Base-by-base conservation (phyloP, 2,329 filamentous ascomycete genomes). In the Chrysosporium keratinophilum region DNA sequence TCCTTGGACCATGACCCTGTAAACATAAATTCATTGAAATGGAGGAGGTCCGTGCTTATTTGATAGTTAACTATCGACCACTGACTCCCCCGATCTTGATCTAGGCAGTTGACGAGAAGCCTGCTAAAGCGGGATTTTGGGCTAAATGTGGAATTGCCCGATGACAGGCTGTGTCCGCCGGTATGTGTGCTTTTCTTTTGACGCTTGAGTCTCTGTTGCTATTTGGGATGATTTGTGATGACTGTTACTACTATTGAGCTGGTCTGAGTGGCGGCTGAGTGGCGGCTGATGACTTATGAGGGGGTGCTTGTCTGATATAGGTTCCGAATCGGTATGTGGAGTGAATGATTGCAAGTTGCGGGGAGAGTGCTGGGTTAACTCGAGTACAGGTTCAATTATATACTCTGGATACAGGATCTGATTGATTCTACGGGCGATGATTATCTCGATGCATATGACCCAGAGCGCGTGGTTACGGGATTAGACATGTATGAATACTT, bases 341-440 rank as follows among this genome's bases (percentile, higher is more conserved):
- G 11, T 49, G 23, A 3, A 54, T 20, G 33, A 19, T 10, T 20
- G 17, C 19, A 40, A 31, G n/a, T 28, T 31, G 35, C 39, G 28
- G 41, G 19, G n/a, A 37, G 35, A 15, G 17, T 5, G 39, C 15
- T 17, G n/a, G 41, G 20, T 44, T 56, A 43, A 35, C 51, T 33
- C 19, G 15, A 55, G 10, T 35, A 80, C 57, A 82, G 89, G 48
- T 84, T 94, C 67, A 93, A 91, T 64, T 98, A 98, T 67, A 81
- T 97, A 17, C 73, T 90, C 7, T 97, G 90, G 89, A 74, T 97
- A 1, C 88, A 95, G 63, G 76, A 78, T 2, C 78, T 98, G 0
- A 66, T 97, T 5, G 88, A 95, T 63, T 83, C 81, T 0, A 85
- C 83, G 0, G 71, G 72, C 9, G 70, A 72, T 14, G 61, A 69